These are phyloP conservation scores for Pestalotiopsis fici DNA, from an alignment of 2,329 filamentous ascomycete species.

Conservation along the genomic window DNA sequence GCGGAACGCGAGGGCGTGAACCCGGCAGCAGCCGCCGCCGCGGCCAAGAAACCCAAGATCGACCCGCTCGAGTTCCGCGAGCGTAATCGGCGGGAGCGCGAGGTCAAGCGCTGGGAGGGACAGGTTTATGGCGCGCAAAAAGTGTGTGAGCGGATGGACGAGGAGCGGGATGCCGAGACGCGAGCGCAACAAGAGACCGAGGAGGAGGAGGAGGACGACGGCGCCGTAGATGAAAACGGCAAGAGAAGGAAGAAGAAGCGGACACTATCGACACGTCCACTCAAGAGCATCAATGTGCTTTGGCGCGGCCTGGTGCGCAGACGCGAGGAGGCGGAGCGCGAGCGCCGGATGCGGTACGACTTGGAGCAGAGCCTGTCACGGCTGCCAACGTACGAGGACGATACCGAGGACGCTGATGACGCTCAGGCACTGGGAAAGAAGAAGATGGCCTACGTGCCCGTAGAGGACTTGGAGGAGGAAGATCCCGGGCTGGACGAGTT, in stretches of 20 bases:
- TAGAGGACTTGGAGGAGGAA: constrained; percentile 74
- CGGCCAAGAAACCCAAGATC: constrained; percentile 58
- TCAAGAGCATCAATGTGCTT: constrained; percentile 73
- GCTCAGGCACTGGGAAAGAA: constrained; percentile 66
- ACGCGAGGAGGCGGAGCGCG: constrained; percentile 69
- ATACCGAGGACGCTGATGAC: constrained; percentile 73
- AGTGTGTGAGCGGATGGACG: constrained; percentile 76
- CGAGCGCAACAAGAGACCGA: not conserved
- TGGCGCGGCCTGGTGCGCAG: constrained; percentile 76
- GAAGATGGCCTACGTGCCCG: constrained; percentile 55
- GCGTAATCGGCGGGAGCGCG: constrained; percentile 68
- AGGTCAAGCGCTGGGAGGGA: constrained; percentile 67
- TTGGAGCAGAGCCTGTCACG: constrained; percentile 64
- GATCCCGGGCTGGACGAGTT: constrained; percentile 82
- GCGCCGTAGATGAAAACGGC: constrained; percentile 20
- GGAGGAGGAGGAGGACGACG: constrained; percentile 16
- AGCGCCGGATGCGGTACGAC: constrained; percentile 64
- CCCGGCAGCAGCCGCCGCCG: not conserved
- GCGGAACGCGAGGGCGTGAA: constrained; percentile 44
- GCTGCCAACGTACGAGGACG: constrained; percentile 68
- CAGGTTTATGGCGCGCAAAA: constrained; percentile 79
- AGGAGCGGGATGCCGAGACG: constrained; percentile 41
- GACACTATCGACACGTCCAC: constrained; percentile 47
- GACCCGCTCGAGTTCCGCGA: constrained; percentile 74
- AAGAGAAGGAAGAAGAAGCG: constrained; percentile 28